Percentiles rank a stretch among this genome's conserved stretches.
phyloP scores from a whole-genome alignment of 352 stramenopile genomes.

The Phytophthora parvispora region DNA sequence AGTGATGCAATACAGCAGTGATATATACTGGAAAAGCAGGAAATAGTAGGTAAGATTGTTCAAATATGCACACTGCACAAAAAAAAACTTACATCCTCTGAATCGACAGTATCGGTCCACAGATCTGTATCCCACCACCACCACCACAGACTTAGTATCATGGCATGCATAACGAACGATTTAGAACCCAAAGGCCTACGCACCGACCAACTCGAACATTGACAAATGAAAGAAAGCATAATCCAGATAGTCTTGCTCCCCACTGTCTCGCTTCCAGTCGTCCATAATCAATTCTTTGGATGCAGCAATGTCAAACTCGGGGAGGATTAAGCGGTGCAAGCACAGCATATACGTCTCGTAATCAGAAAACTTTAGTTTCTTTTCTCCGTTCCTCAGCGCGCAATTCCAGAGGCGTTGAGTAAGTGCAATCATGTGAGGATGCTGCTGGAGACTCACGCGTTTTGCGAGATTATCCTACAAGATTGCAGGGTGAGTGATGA shows the following conservation, averaged over 20 bases:
- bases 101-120: slow-evolving; percentile 74
- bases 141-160: background rate
- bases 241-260: slow-evolving; percentile 58
- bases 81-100: slow-evolving; percentile 65
- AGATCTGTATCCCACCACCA: slow-evolving; percentile 44
- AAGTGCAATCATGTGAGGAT: slow-evolving; percentile 75
- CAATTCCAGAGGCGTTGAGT: slow-evolving; percentile 80
- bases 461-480: slow-evolving; percentile 75
- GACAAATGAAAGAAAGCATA: slow-evolving; percentile 85
- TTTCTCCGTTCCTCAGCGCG: slow-evolving; percentile 43
- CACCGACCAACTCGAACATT: slow-evolving; percentile 87
- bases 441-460: slow-evolving; percentile 60
- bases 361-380: slow-evolving; percentile 45
- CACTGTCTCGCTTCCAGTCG: slow-evolving; percentile 75
- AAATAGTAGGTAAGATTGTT: background rate
- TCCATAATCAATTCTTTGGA: slow-evolving; percentile 75
- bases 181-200: slow-evolving; percentile 5
- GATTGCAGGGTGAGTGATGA: background rate
- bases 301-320: slow-evolving; percentile 72
- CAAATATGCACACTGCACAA: background rate
- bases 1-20: slow-evolving; percentile 81
- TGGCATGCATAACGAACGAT: background rate
- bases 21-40: slow-evolving; percentile 63
- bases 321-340: slow-evolving; percentile 80
- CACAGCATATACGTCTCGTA: slow-evolving; percentile 83